Base-by-base conservation (phyloP, 371 early-diverging fungal species). In the Entomophthora muscae region DNA sequence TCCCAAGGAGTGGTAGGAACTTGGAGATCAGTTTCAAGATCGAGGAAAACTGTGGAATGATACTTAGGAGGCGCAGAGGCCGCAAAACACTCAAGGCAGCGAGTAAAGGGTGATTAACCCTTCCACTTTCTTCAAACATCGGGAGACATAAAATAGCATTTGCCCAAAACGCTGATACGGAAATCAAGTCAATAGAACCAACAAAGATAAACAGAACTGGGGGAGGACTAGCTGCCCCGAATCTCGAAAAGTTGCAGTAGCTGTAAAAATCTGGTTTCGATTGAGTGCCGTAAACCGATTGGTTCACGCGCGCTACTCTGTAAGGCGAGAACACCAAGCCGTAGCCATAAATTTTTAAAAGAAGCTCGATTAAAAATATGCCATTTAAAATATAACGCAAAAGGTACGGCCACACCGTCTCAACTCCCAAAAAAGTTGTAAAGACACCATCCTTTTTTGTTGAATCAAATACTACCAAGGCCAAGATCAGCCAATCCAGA, bases 21-120 rank as follows among this genome's bases (percentile, higher is more conserved):
- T 75, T 81, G 57, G 79, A 80, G 28, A 83, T 63, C 63, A 79
- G 79, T 30, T 77, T 75, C 1, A 83, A 64, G 54, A 83, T 80
- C 2, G 78, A 76, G 10, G 73, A 70, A 32, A 76, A 78, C 53
- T 81, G 79, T 32, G 75, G 72, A 21, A 80, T 80, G 32, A 80
- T 73, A 52, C 78, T 81, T 51, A 83, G 53, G 5, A 83, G 65
- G 1, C 83, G 75, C 0, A 83, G 66, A 0, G 81, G 71, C 3
- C 81, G 73, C 33, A 83, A 21, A 2, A 31, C 13, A 28, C 29
- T 29, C 13, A 57, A 29, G 3, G 58, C 58, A 17, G 17, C 31
- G 3, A 57, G 21, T 29, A 57, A 17, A 10, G 30, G n/a, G 22
- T 21, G 21, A 26, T 57, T 31, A 17, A 7, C n/a, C n/a, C n/a